A percentile compares a stretch with the other conserved stretches of the same genome.
phyloP scores from a whole-genome alignment of 1,284 basidiomycete genomes.

The Ceratorhiza oryzae-sativae region DNA sequence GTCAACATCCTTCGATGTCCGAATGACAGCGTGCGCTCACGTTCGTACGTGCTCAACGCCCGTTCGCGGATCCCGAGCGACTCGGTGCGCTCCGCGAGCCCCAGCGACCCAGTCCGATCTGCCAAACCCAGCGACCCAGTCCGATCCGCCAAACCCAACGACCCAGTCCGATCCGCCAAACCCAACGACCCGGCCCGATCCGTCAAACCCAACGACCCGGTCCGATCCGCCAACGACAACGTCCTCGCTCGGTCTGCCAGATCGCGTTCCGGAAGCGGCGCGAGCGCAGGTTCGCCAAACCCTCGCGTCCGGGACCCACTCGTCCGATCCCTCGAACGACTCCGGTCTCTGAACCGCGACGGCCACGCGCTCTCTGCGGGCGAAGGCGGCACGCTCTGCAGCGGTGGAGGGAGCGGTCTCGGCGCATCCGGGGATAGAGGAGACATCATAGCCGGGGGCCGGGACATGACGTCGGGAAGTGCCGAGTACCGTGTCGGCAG shows the following conservation, averaged over 20 bases:
- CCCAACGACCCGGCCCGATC: not conserved
- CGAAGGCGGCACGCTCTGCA: slow-evolving; percentile 33
- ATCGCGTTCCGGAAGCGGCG: slow-evolving; percentile 9
- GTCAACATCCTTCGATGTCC: slow-evolving; percentile 19
- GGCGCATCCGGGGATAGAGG: slow-evolving; percentile 23
- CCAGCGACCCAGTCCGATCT: no score
- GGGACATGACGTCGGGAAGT: slow-evolving; percentile 7
- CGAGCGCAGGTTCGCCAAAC: slow-evolving; percentile 11
- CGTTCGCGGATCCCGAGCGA: no score
- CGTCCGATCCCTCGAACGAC: slow-evolving; percentile 1
- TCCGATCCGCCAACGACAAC: slow-evolving; percentile 7
- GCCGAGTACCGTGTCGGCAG: slow-evolving; percentile 12
- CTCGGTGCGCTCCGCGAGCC: no score
- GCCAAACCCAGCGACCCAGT: no score
- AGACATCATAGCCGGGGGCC: no score
- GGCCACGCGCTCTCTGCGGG: slow-evolving; percentile 32
- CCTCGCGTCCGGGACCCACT: slow-evolving; percentile 9
- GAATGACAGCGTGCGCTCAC: slow-evolving; percentile 28
- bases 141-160: no score
- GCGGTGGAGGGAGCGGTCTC: slow-evolving; percentile 1
- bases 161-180: no score
- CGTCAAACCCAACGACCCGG: not conserved
- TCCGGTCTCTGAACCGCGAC: not conserved
- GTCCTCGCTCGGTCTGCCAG: not conserved
- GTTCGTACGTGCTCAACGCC: not conserved